These are phyloP conservation scores for Naganishia vishniacii DNA, from an alignment of 768 basidiomycete species.

Conservation along the genomic window DNA sequence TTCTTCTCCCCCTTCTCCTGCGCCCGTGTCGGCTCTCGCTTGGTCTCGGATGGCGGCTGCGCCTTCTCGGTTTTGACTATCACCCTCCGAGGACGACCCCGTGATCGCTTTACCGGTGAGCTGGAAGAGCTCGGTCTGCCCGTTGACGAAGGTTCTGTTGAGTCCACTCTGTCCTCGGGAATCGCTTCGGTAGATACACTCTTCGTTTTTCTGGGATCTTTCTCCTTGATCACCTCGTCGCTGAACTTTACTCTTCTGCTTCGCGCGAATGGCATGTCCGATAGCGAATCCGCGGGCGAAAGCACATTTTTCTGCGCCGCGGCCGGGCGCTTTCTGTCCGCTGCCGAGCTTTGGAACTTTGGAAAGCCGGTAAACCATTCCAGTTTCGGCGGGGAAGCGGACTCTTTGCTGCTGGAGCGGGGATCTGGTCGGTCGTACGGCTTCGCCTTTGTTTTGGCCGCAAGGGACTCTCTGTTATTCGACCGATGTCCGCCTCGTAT, in stretches of 20 bases:
- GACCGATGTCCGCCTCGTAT: slow-evolving; percentile 16
- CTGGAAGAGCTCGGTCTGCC: neutral
- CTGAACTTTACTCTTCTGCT: neutral
- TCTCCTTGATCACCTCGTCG: neutral
- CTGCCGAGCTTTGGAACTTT: neutral
- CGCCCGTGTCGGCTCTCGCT: neutral
- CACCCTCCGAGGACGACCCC: neutral
- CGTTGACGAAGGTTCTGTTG: neutral
- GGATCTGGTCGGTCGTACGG: slow-evolving; percentile 1
- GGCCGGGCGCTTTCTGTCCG: neutral
- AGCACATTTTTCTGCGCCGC: neutral
- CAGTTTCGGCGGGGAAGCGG: neutral
- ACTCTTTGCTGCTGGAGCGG: neutral
- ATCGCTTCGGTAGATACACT: neutral
- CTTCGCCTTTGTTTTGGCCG: neutral
- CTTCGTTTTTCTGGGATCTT: neutral
- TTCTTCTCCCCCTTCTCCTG: neutral
- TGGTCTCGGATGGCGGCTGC: neutral
- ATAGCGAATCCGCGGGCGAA: neutral
- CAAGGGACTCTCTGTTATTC: slow-evolving; percentile 1
- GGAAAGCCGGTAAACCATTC: slow-evolving; percentile 10
- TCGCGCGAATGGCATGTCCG: neutral
- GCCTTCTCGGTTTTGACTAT: neutral
- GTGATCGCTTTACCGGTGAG: neutral
- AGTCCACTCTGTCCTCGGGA: neutral